Percentiles rank a stretch among this genome's conserved stretches.
phyloP scores from a whole-genome alignment of 345 rosid genomes.

The Cochlearia excelsa region DNA sequence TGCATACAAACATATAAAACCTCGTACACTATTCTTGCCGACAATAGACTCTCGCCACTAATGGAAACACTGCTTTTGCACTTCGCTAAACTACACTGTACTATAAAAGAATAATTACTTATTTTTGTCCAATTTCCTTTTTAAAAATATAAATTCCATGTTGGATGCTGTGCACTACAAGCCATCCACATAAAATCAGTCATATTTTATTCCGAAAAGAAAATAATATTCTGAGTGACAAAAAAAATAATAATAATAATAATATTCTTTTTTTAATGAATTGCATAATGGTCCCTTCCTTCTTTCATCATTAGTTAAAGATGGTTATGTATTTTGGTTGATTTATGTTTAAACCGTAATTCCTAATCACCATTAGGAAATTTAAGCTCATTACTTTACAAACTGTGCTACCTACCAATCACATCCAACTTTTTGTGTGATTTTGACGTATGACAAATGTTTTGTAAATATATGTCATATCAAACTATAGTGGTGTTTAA shows the following conservation, averaged over 20 bases:
- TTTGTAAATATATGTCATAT: conserved; percentile 9
- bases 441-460: conserved; percentile 1
- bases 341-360: background rate
- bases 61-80: conserved; percentile 32
- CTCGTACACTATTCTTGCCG: conserved; percentile 83
- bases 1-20: conserved; percentile 44
- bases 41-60: conserved; percentile 42
- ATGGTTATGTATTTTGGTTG: too few relatives aligned
- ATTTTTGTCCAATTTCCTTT: conserved; percentile 14
- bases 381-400: background rate
- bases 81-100: conserved; percentile 16
- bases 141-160: background rate
- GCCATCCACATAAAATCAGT: conserved; percentile 16
- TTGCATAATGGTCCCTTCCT: conserved; percentile 20
- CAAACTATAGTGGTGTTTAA: conserved; percentile 1
- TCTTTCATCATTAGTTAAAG: background rate
- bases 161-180: conserved; percentile 25
- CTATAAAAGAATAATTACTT: conserved; percentile 20
- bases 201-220: conserved; percentile 1
- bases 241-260: too few relatives aligned
- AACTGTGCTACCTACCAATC: conserved; percentile 11
- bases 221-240: too few relatives aligned
- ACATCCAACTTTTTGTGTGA: conserved; percentile 1
- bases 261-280: background rate
- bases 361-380: background rate